These are phyloP conservation scores for Pilobolus umbonatus DNA, from an alignment of 192 early-diverging fungal genomes.

Conservation along the genomic window DNA sequence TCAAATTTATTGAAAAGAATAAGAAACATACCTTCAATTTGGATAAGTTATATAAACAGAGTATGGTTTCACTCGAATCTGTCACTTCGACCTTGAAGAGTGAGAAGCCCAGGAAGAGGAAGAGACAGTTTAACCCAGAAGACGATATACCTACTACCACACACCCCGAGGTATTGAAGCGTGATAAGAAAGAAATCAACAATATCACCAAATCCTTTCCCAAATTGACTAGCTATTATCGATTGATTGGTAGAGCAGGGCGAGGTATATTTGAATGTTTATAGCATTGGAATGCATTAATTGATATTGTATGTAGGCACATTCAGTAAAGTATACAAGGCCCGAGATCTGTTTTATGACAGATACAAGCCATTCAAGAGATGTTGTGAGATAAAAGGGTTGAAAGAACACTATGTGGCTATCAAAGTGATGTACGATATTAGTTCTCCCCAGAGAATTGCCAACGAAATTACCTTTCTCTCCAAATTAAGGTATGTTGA, in stretches of 20 bases:
- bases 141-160: neutral
- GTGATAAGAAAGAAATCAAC: slow-evolving; percentile 4
- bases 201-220: slow-evolving; percentile 35
- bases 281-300: neutral
- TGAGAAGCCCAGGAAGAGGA: too few relatives aligned
- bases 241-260: slow-evolving; percentile 74
- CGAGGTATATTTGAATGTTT: slow-evolving; percentile 44
- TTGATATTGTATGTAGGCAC: slow-evolving; percentile 54
- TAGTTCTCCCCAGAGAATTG: slow-evolving; percentile 72
- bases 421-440: slow-evolving; percentile 86
- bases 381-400: slow-evolving; percentile 11
- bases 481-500: slow-evolving; percentile 53
- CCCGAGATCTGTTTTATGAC: slow-evolving; percentile 70
- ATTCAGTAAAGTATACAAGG: slow-evolving; percentile 91
- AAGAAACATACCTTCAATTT: too few relatives aligned
- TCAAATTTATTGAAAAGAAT: too few relatives aligned
- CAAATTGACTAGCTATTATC: slow-evolving; percentile 53
- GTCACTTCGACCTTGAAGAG: too few relatives aligned
- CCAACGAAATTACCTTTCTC: slow-evolving; percentile 75
- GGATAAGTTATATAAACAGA: too few relatives aligned
- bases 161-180: too few relatives aligned
- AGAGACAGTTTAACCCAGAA: neutral
- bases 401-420: slow-evolving; percentile 48
- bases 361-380: slow-evolving; percentile 37
- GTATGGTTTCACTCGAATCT: too few relatives aligned